A percentile compares a stretch with the other conserved stretches of the same genome.
Conservation (phyloP, 306 rosid species). For the Castanea mollissima region DNA sequence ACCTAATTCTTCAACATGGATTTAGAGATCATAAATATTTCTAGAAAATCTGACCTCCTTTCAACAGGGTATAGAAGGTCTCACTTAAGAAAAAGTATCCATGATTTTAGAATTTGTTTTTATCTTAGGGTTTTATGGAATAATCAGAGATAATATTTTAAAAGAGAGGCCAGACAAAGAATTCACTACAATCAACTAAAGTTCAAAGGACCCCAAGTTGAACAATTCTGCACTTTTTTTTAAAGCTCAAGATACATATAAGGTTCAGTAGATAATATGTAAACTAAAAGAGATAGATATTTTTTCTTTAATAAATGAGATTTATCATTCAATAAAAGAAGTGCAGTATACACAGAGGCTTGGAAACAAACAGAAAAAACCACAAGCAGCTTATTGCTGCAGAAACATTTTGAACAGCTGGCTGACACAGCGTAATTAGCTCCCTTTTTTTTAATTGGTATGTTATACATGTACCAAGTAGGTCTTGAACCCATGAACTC, state of each 20-base stretch:
- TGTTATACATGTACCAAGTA: too few species aligned
- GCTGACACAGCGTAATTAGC: background rate
- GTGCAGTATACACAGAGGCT: background rate
- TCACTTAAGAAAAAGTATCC: background rate
- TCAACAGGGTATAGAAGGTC: background rate
- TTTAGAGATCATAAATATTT: too few species aligned
- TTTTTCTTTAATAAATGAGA: background rate
- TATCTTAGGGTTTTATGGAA: too few species aligned
- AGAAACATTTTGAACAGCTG: background rate
- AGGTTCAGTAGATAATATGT: background rate
- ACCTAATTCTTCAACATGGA: too few species aligned
- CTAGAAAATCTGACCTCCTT: background rate
- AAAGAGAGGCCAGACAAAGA: too few species aligned
- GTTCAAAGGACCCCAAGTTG: background rate
- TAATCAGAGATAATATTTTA: too few species aligned
- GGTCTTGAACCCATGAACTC: too few species aligned
- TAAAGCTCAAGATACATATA: background rate
- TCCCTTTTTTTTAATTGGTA: too few species aligned
- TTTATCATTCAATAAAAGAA: background rate
- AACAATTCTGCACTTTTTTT: background rate
- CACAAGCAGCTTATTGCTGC: background rate
- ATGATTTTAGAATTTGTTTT: too few species aligned
- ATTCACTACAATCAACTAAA: background rate
- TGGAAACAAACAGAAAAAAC: background rate
- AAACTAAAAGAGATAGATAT: background rate